phyloP scores from a whole-genome alignment of 306 rosid species.

The Cicer cuneatum region DNA sequence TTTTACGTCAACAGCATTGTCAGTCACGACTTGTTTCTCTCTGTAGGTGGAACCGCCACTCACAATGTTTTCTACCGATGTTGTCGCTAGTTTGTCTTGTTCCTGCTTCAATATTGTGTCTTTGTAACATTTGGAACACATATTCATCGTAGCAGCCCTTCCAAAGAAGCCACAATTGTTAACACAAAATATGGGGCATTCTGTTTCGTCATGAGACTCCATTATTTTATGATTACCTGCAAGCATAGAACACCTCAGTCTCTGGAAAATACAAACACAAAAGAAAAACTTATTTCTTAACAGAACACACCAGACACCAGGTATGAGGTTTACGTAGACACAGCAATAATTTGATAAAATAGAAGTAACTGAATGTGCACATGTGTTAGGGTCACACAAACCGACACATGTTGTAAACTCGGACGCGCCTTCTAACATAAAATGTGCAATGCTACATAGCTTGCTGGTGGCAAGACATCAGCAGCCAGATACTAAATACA shows the following conservation, averaged over 20 bases:
- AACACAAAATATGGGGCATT: slow-evolving; percentile 71
- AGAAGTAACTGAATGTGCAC: neutral
- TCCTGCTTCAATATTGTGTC: slow-evolving; percentile 71
- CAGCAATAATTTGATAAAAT: neutral
- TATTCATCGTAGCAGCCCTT: slow-evolving; percentile 71
- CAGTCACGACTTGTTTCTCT: slow-evolving; percentile 39
- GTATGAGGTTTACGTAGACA: neutral
- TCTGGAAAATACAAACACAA: neutral
- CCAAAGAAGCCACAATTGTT: slow-evolving; percentile 82
- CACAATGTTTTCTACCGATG: slow-evolving; percentile 67
- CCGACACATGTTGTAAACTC: too few relatives aligned
- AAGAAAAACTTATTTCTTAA: neutral
- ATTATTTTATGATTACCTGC: slow-evolving; percentile 52
- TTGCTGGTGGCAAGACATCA: neutral
- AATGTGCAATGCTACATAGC: neutral
- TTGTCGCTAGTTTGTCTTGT: slow-evolving; percentile 59
- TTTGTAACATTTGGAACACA: slow-evolving; percentile 81
- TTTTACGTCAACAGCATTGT: slow-evolving; percentile 40
- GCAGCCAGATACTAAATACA: slow-evolving; percentile 20
- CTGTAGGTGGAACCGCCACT: slow-evolving; percentile 51
- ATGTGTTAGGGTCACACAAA: neutral
- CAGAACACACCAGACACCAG: neutral
- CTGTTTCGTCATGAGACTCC: slow-evolving; percentile 71
- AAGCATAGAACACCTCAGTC: slow-evolving; percentile 31
- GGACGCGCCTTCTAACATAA: too few relatives aligned